Conservation (phyloP, 768 basidiomycete genomes). For the Tylopilus sp. region DNA sequence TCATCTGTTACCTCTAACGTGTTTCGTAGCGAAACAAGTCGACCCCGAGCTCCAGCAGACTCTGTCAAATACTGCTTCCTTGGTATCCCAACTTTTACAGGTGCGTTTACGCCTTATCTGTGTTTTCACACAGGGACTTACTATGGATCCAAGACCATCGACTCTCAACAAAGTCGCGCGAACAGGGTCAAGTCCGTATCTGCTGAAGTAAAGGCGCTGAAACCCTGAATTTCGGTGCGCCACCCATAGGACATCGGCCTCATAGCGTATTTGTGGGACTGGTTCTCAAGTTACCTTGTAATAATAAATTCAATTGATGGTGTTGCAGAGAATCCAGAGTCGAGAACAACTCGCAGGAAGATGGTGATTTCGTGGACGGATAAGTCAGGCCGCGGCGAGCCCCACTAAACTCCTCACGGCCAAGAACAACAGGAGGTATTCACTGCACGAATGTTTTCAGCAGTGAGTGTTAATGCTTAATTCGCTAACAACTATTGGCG, state of each 20-base stretch:
- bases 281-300: too few relatives aligned
- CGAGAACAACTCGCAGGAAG: too few relatives aligned
- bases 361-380: too few relatives aligned
- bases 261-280: too few relatives aligned
- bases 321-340: too few relatives aligned
- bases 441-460: too few relatives aligned
- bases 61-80: constrained; percentile 35
- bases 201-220: constrained; percentile 50
- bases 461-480: too few relatives aligned
- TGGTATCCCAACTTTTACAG: constrained; percentile 51
- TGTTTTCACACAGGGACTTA: background rate
- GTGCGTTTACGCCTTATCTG: constrained; percentile 30
- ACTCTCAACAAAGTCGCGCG: constrained; percentile 50
- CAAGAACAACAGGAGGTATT: too few relatives aligned
- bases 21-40: constrained; percentile 18
- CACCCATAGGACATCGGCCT: background rate
- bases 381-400: too few relatives aligned
- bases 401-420: too few relatives aligned
- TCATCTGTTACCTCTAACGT: background rate
- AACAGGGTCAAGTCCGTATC: constrained; percentile 43
- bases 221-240: constrained; percentile 31
- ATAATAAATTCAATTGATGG: too few relatives aligned
- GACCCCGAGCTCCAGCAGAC: constrained; percentile 24
- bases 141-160: constrained; percentile 36
- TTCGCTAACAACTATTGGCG: too few relatives aligned